phyloP scores from a whole-genome alignment of 495 filamentous ascomycete genomes.

The Tuber microsphaerosporum region DNA sequence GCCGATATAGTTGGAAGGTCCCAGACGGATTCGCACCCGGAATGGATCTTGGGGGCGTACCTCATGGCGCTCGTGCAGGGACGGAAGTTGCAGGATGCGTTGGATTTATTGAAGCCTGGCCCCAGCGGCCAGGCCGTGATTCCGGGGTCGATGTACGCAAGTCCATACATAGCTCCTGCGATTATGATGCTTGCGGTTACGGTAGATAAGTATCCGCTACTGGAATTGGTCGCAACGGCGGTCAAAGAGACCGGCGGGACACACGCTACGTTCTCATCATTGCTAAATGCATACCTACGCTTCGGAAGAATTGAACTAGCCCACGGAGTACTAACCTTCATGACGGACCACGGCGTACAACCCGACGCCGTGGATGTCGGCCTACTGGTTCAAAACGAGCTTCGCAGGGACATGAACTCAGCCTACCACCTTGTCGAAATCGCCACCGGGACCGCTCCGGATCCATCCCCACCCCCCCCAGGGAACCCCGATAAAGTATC shows the following conservation, averaged over 20 bases:
- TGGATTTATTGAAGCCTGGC: conserved; percentile 9
- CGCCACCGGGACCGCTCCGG: background rate
- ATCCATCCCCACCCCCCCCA: background rate
- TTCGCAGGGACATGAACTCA: conserved; percentile 6
- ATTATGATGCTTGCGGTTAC: conserved; percentile 22
- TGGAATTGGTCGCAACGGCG: conserved; percentile 3
- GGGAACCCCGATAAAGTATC: background rate
- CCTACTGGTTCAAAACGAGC: conserved; percentile 23
- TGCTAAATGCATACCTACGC: conserved; percentile 30
- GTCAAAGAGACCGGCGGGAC: conserved; percentile 5
- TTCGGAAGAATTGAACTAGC: conserved; percentile 14
- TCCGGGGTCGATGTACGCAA: conserved; percentile 6
- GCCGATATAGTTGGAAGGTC: background rate
- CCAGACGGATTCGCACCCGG: background rate
- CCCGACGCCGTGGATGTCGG: conserved; percentile 18
- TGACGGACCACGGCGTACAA: conserved; percentile 7
- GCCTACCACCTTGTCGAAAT: conserved; percentile 27
- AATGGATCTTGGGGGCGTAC: conserved; percentile 9
- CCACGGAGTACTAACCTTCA: conserved; percentile 12
- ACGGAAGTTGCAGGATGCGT: conserved; percentile 18
- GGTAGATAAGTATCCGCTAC: background rate
- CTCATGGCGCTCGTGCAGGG: conserved; percentile 13
- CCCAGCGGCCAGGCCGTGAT: conserved; percentile 9
- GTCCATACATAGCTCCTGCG: conserved; percentile 12
- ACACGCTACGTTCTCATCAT: conserved; percentile 17